Conservation (phyloP, 2,329 filamentous ascomycete genomes). For the Corinectria fuckeliana region DNA sequence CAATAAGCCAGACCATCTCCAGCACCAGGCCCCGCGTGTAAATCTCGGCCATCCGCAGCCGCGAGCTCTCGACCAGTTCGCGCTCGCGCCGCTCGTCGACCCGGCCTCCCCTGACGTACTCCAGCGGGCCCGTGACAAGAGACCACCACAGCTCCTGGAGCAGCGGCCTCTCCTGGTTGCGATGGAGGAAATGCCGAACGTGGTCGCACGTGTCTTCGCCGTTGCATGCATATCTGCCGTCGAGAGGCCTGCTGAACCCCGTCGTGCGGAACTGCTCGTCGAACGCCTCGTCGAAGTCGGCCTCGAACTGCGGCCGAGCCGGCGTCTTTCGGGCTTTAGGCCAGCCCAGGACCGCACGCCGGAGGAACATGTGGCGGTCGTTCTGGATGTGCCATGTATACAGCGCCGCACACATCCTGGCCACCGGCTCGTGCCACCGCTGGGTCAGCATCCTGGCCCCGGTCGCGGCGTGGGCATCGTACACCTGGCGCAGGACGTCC, state of each 20-base stretch:
- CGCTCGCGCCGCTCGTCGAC: slow-evolving; percentile 20
- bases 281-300: slow-evolving; percentile 41
- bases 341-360: slow-evolving; percentile 40
- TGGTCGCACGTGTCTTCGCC: slow-evolving; percentile 28
- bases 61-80: slow-evolving; percentile 23
- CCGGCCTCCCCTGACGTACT: slow-evolving; percentile 25
- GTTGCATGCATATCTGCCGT: slow-evolving; percentile 22
- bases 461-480: slow-evolving; percentile 30
- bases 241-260: slow-evolving; percentile 34
- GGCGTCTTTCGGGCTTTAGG: slow-evolving; percentile 38
- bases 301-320: slow-evolving; percentile 34
- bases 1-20: slow-evolving; percentile 36
- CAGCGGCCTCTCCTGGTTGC: slow-evolving; percentile 17
- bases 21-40: slow-evolving; percentile 28
- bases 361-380: slow-evolving; percentile 42
- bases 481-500: slow-evolving; percentile 25
- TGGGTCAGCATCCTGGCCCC: slow-evolving; percentile 40
- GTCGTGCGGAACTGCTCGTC: slow-evolving; percentile 38
- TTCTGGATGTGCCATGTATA: slow-evolving; percentile 44
- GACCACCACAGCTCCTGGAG: slow-evolving; percentile 29
- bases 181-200: slow-evolving; percentile 13
- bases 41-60: slow-evolving; percentile 31
- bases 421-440: slow-evolving; percentile 42
- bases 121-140: slow-evolving; percentile 22
- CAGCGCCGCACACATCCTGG: slow-evolving; percentile 40